Conservation (phyloP, 2,329 filamentous ascomycete species). For the Phialocephala subalpina region DNA sequence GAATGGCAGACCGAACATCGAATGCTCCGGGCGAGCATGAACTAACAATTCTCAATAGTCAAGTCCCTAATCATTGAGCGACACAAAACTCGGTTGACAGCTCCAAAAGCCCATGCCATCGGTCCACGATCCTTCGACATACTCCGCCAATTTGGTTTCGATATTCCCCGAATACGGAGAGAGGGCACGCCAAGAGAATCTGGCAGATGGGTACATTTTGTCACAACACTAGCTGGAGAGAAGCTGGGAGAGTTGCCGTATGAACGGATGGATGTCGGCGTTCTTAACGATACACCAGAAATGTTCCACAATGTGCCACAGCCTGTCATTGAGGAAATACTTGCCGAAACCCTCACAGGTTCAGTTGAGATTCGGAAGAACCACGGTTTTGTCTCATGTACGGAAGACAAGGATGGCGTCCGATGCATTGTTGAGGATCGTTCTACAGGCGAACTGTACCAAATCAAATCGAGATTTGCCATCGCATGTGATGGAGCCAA, state of each 20-base stretch:
- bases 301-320: constrained; percentile 1
- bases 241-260: constrained; percentile 5
- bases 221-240: not conserved
- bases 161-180: constrained; percentile 25
- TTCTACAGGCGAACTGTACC: not conserved
- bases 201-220: not conserved
- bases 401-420: not conserved
- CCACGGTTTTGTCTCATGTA: not conserved
- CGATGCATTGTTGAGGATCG: not conserved
- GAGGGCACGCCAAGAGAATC: not conserved
- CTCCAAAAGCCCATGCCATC: constrained; percentile 43
- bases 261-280: not conserved
- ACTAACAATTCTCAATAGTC: not conserved
- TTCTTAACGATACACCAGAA: not conserved
- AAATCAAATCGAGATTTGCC: not conserved
- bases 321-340: not conserved
- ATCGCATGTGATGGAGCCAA: constrained; percentile 3
- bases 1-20: not conserved
- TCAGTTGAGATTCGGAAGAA: constrained; percentile 1
- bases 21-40: not conserved
- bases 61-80: constrained; percentile 33
- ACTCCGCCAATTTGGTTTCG: constrained; percentile 41
- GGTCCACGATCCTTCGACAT: constrained; percentile 41
- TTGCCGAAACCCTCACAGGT: not conserved
- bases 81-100: constrained; percentile 40